Conservation (phyloP, 345 rosid species). For the Pelargonium nanum region DNA sequence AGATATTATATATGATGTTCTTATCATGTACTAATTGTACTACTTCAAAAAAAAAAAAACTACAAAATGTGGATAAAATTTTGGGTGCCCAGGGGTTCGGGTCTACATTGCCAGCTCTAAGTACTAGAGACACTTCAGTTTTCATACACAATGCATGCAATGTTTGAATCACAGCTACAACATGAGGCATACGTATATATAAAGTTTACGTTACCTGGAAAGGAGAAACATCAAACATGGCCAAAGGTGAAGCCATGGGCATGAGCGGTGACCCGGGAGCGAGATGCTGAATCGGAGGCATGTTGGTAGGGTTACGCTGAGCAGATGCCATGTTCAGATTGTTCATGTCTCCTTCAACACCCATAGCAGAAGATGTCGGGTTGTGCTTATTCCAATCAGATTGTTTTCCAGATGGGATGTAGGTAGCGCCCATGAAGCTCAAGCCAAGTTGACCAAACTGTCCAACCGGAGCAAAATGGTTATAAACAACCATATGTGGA, state of each 20-base stretch:
- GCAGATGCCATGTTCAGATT: slow-evolving; percentile 42
- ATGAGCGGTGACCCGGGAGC: slow-evolving; percentile 61
- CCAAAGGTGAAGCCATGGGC: slow-evolving; percentile 70
- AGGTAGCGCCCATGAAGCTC: slow-evolving; percentile 92
- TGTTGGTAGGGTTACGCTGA: slow-evolving; percentile 45
- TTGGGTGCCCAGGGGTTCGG: too few relatives aligned
- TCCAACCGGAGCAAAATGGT: slow-evolving; percentile 97
- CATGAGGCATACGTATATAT: neutral
- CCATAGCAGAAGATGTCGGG: slow-evolving; percentile 49
- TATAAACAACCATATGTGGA: slow-evolving; percentile 90
- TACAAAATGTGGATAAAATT: too few relatives aligned
- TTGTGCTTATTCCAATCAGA: slow-evolving; percentile 94
- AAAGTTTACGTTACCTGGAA: slow-evolving; percentile 57
- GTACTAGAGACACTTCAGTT: too few relatives aligned
- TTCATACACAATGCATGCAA: neutral
- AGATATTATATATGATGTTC: too few relatives aligned
- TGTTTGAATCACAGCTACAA: neutral
- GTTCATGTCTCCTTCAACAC: slow-evolving; percentile 55
- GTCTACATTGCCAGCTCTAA: too few relatives aligned
- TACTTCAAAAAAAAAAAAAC: too few relatives aligned
- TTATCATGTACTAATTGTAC: too few relatives aligned
- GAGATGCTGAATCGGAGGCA: slow-evolving; percentile 72
- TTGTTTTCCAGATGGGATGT: slow-evolving; percentile 83
- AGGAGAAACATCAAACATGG: slow-evolving; percentile 89
- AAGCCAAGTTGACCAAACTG: slow-evolving; percentile 91